A percentile compares a stretch with the other conserved stretches of the same genome.
These are phyloP conservation scores for Paxillus involutus DNA, from an alignment of 768 basidiomycete genomes.

Conservation along the genomic window DNA sequence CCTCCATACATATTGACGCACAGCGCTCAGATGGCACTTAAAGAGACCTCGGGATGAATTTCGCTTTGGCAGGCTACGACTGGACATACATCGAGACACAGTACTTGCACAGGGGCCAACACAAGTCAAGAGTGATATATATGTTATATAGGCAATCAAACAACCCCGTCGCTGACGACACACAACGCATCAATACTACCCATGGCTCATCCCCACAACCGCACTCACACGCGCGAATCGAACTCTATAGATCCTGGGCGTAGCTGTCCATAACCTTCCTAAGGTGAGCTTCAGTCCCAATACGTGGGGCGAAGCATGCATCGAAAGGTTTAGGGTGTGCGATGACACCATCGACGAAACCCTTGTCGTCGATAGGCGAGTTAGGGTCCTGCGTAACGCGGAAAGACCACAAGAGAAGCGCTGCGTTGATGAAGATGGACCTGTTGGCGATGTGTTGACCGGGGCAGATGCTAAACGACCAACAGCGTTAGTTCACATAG, in stretches of 20 bases:
- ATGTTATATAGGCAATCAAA: too few species aligned
- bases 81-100: too few species aligned
- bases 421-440: slow-evolving; percentile 66
- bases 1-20: too few species aligned
- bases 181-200: neutral
- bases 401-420: slow-evolving; percentile 67
- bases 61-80: too few species aligned
- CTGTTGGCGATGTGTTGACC: slow-evolving; percentile 61
- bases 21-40: too few species aligned
- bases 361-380: slow-evolving; percentile 57
- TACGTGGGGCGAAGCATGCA: slow-evolving; percentile 53
- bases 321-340: slow-evolving; percentile 64
- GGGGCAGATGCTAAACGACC: slow-evolving; percentile 54
- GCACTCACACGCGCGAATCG: neutral
- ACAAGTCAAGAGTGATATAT: neutral
- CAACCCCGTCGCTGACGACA: too few species aligned
- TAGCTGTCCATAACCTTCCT: slow-evolving; percentile 28
- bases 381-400: slow-evolving; percentile 48
- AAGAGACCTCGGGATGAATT: too few species aligned
- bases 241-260: slow-evolving; percentile 12
- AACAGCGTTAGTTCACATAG: neutral
- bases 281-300: slow-evolving; percentile 22
- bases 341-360: slow-evolving; percentile 64
- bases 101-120: neutral
- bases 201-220: neutral